Evolutionary conservation across 805 yeast species (phyloP).

Genomic region (Hanseniaspora lindneri): DNA sequence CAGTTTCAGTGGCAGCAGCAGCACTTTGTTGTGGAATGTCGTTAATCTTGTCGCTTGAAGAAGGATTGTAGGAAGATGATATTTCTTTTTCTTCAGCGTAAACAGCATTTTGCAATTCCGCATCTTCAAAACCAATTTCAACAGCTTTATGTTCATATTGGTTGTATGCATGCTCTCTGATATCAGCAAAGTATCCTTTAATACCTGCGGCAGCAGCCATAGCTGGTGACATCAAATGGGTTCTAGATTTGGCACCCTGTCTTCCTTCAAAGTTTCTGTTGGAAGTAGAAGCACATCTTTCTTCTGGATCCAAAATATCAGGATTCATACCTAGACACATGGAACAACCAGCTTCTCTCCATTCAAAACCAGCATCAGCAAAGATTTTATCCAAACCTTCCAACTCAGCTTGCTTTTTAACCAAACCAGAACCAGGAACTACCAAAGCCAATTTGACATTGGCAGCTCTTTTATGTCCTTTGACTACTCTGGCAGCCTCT

Average conservation of each 20-base stretch:
- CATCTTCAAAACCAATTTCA: conserved; percentile 36
- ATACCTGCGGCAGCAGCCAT: conserved; percentile 99
- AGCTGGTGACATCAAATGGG: conserved; percentile 96
- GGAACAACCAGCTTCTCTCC: conserved; percentile 99
- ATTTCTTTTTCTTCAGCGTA: conserved; percentile 61
- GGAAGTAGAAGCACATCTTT: conserved; percentile 97
- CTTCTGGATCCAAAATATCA: conserved; percentile 86
- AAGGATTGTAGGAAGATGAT: conserved; percentile 39
- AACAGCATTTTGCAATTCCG: conserved; percentile 54
- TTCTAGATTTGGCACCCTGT: conserved; percentile 92
- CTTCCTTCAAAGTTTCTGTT: conserved; percentile 98
- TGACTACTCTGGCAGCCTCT: conserved; percentile 85
- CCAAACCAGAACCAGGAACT: conserved; percentile 96
- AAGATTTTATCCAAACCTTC: conserved; percentile 92
- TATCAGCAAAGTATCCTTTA: conserved; percentile 79
- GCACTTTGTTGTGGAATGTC: conserved; percentile 48
- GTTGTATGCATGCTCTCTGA: conserved; percentile 63
- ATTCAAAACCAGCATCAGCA: conserved; percentile 84
- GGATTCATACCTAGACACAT: conserved; percentile 99
- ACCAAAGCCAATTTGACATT: conserved; percentile 73
- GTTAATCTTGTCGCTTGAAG: conserved; percentile 42
- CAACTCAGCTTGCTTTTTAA: conserved; percentile 81
- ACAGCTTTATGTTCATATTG: conserved; percentile 45
- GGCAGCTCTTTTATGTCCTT: conserved; percentile 77
- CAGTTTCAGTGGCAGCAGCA: conserved; percentile 21